These are phyloP conservation scores for Metroxylon sagu DNA, from an alignment of 176 grass and related monocot species.

Conservation along the genomic window DNA sequence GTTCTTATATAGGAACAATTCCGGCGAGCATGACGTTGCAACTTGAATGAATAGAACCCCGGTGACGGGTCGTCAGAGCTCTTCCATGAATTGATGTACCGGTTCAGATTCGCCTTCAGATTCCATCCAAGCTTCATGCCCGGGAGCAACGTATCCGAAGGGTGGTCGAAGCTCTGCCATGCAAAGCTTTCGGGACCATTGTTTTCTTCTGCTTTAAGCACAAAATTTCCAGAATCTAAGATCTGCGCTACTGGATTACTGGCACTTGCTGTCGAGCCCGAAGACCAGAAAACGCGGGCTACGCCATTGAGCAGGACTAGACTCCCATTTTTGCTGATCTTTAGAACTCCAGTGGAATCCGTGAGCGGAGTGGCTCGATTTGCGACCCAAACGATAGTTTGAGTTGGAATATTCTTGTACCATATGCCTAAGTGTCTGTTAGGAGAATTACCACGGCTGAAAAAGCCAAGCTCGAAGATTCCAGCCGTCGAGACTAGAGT, in stretches of 20 bases:
- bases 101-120: slow-evolving; percentile 32
- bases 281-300: slow-evolving; percentile 35
- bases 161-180: slow-evolving; percentile 58
- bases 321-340: slow-evolving; percentile 27
- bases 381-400: slow-evolving; percentile 37
- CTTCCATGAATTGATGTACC: slow-evolving; percentile 36
- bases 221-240: slow-evolving; percentile 36
- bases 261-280: slow-evolving; percentile 6
- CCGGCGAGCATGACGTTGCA: slow-evolving; percentile 30
- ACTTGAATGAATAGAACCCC: slow-evolving; percentile 15
- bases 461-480: slow-evolving; percentile 65
- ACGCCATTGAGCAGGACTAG: slow-evolving; percentile 18
- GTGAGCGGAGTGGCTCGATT: slow-evolving; percentile 29
- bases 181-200: neutral
- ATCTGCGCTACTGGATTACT: slow-evolving; percentile 18
- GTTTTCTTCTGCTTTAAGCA: slow-evolving; percentile 10
- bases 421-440: slow-evolving; percentile 45
- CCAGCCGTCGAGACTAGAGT: slow-evolving; percentile 29
- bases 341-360: slow-evolving; percentile 17
- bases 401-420: slow-evolving; percentile 34
- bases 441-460: slow-evolving; percentile 18
- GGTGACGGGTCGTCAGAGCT: slow-evolving; percentile 23
- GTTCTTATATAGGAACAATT: slow-evolving; percentile 16
- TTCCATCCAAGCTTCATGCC: slow-evolving; percentile 43
- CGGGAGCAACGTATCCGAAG: slow-evolving; percentile 34